phyloP scores from a whole-genome alignment of 2,329 filamentous ascomycete genomes.

The Clarireedia hainanense region DNA sequence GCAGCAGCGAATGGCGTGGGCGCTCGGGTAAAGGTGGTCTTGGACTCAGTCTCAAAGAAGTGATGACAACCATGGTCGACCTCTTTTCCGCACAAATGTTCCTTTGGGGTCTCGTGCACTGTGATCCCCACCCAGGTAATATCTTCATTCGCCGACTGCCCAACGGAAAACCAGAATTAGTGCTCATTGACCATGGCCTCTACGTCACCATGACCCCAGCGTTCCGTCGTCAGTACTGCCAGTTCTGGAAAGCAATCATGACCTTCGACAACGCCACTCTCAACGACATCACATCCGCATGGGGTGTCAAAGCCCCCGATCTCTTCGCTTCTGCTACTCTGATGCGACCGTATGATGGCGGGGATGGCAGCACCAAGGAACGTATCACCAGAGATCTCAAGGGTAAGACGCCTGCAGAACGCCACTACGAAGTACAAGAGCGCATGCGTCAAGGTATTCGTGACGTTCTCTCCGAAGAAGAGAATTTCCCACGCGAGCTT shows the following conservation, averaged over 20 bases:
- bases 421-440: constrained; percentile 70
- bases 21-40: constrained; percentile 67
- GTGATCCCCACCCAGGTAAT: constrained; percentile 94
- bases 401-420: constrained; percentile 46
- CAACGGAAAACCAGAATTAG: constrained; percentile 76
- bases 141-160: constrained; percentile 88
- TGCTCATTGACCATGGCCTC: constrained; percentile 93
- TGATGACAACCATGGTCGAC: constrained; percentile 96
- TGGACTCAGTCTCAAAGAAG: constrained; percentile 71
- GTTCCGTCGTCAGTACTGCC: constrained; percentile 79
- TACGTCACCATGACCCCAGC: constrained; percentile 84
- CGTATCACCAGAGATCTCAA: constrained; percentile 45
- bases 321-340: constrained; percentile 88
- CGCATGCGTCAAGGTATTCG: constrained; percentile 57
- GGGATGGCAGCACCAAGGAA: constrained; percentile 61
- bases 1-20: constrained; percentile 70
- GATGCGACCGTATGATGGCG: constrained; percentile 84
- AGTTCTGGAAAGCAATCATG: constrained; percentile 90
- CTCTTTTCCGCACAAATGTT: constrained; percentile 98
- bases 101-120: constrained; percentile 91
- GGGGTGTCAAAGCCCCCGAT: constrained; percentile 85
- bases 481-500: constrained; percentile 61
- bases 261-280: constrained; percentile 87
- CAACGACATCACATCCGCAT: constrained; percentile 60
- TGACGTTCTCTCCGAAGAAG: constrained; percentile 59